Evolutionary conservation across 2,329 filamentous ascomycete species (phyloP).

Genomic region (Aspergillus candidus): DNA sequence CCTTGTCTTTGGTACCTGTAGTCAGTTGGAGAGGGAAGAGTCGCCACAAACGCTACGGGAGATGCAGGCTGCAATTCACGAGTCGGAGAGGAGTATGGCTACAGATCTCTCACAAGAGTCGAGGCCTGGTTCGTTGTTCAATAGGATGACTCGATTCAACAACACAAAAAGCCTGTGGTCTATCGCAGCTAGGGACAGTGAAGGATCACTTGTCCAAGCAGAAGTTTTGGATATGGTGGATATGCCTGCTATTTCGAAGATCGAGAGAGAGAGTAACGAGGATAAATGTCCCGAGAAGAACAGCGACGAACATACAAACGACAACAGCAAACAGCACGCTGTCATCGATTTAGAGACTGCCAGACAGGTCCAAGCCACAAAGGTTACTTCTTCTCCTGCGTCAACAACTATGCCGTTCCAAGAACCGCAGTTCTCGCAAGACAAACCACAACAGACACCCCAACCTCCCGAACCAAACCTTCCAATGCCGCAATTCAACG

Average conservation of each 20-base stretch:
- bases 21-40: constrained; percentile 69
- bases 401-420: too few species aligned
- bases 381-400: too few species aligned
- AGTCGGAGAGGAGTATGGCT: constrained; percentile 22
- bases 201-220: constrained; percentile 58
- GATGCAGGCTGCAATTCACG: constrained; percentile 25
- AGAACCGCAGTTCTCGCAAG: too few species aligned
- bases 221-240: constrained; percentile 57
- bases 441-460: not conserved
- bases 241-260: constrained; percentile 22
- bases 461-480: constrained; percentile 3
- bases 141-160: constrained; percentile 19
- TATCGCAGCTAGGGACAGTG: constrained; percentile 60
- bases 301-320: not conserved
- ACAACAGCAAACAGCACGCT: not conserved
- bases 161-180: constrained; percentile 57
- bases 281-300: not conserved
- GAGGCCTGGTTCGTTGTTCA: constrained; percentile 3
- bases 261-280: constrained; percentile 5
- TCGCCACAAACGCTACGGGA: constrained; percentile 53
- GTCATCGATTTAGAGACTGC: not conserved
- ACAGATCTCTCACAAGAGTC: constrained; percentile 1
- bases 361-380: not conserved
- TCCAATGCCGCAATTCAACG: constrained; percentile 52
- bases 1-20: constrained; percentile 80